A percentile compares a stretch with the other conserved stretches of the same genome.
These are phyloP conservation scores for Cylindrotheca closterium DNA, from an alignment of 108 stramenopile species.

Conservation along the genomic window DNA sequence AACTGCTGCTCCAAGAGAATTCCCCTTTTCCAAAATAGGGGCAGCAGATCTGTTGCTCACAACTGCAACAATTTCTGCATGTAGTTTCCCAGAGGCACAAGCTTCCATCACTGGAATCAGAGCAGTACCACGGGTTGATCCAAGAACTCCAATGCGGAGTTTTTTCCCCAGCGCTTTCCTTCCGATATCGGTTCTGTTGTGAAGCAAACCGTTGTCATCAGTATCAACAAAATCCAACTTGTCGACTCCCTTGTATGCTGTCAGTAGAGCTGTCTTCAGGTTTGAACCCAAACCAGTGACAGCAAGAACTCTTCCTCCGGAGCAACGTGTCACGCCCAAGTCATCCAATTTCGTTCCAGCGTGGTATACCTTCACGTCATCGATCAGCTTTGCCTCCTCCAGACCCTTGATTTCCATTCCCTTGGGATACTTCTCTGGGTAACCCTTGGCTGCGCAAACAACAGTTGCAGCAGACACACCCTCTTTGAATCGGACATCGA, in stretches of 20 bases:
- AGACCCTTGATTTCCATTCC: constrained; percentile 92
- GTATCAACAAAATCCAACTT: constrained; percentile 59
- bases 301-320: constrained; percentile 96
- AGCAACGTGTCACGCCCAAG: constrained; percentile 66
- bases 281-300: constrained; percentile 87
- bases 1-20: constrained; percentile 82
- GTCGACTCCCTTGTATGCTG: constrained; percentile 85
- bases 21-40: constrained; percentile 90
- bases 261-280: constrained; percentile 78
- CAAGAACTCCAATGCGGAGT: constrained; percentile 91
- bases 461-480: constrained; percentile 87
- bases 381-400: constrained; percentile 54
- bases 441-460: constrained; percentile 94
- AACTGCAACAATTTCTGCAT: constrained; percentile 92
- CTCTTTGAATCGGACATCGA: constrained; percentile 86
- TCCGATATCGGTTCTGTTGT: constrained; percentile 87
- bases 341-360: constrained; percentile 88
- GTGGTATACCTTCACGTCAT: constrained; percentile 91
- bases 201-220: constrained; percentile 54
- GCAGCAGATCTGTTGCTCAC: constrained; percentile 86
- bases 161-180: constrained; percentile 74
- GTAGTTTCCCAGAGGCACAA: constrained; percentile 63
- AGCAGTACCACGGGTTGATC: constrained; percentile 94
- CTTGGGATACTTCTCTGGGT: constrained; percentile 93
- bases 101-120: constrained; percentile 95